Evolutionary conservation across 2,329 filamentous ascomycete genomes (phyloP), one percentile per base, ranked within the genome.

Genomic region (Fusarium sp.): DNA sequence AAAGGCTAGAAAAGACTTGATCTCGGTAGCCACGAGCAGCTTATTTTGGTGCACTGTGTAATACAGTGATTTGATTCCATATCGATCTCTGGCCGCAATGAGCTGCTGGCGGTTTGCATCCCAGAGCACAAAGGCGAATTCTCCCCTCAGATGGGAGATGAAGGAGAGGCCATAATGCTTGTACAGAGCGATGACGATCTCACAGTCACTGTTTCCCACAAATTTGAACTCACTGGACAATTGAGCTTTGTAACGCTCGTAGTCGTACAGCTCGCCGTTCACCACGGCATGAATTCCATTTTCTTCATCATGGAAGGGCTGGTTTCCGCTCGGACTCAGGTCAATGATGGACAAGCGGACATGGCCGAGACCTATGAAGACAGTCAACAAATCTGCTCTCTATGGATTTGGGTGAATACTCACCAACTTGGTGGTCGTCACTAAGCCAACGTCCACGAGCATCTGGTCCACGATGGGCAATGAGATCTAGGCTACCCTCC

Each of bases 1-100:
- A 20, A 56, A 56, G 6, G 53, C 53, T 17, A 56, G n/a, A 7
- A 56, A 56, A 1, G 53, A 56, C n/a, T 56, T 56, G 5, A 56
- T 56, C 13, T 56, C 53, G 5, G 53, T 56, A n/a, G 35, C 53
- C n/a, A 56, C 53, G 20, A 56, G 8, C 4, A 56, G 2, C 17
- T 56, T 56, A 20, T 50, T 50, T 2, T 41, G 20, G 7, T 56
- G 45, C 1, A 56, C 45, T 10, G 27, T 56, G 20, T 56, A 56
- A 14, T 56, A 56, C 4, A 56, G 27, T 15, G 45, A 50, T 6
- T 56, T 56, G 20, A 56, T 56, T 1, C 53, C 45, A n/a, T 56
- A 56, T 20, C 45, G 19, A 13, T 56, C 53, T 27, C 53, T 15
- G 6, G 53, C 53, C 3, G 53, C 53, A 17, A 56, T 33, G 6